These are phyloP conservation scores for Grigorovia transvaalensis DNA, from an alignment of 805 yeast genomes.

Conservation along the genomic window DNA sequence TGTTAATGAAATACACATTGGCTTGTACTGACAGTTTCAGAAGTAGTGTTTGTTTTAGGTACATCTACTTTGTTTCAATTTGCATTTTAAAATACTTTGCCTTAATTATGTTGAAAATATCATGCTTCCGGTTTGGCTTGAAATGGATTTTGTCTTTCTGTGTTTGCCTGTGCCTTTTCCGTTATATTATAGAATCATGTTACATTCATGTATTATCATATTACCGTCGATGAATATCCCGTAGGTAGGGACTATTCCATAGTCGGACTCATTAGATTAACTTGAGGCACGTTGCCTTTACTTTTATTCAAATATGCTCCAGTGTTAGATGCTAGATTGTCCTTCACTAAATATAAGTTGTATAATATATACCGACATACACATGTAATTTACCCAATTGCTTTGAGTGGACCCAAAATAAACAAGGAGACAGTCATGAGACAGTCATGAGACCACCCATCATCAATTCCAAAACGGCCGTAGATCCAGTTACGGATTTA, in stretches of 20 bases:
- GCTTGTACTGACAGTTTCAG: constrained; percentile 40
- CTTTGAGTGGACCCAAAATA: too few relatives aligned
- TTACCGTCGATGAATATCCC: constrained; percentile 40
- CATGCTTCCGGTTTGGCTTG: constrained; percentile 53
- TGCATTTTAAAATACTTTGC: constrained; percentile 40
- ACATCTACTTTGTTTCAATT: constrained; percentile 42
- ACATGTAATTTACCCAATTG: too few relatives aligned
- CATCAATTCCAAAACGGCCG: too few relatives aligned
- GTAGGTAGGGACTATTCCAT: constrained; percentile 50
- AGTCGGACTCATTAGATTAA: constrained; percentile 36
- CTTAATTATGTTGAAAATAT: constrained; percentile 38
- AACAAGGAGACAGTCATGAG: too few relatives aligned
- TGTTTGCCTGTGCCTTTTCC: constrained; percentile 54
- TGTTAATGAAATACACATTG: too few relatives aligned
- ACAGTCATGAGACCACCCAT: too few relatives aligned
- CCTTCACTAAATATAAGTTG: too few relatives aligned
- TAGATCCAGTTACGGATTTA: too few relatives aligned
- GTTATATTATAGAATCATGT: constrained; percentile 53
- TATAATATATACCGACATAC: too few relatives aligned
- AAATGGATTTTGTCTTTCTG: constrained; percentile 40
- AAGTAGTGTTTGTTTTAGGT: constrained; percentile 31
- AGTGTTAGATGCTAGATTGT: constrained; percentile 29
- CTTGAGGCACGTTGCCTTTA: constrained; percentile 39
- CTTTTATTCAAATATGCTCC: constrained; percentile 36
- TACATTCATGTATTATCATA: constrained; percentile 42